These are phyloP conservation scores for Saccharomyces hybrid DNA, from an alignment of 1,139 yeast genomes.

Conservation along the genomic window DNA sequence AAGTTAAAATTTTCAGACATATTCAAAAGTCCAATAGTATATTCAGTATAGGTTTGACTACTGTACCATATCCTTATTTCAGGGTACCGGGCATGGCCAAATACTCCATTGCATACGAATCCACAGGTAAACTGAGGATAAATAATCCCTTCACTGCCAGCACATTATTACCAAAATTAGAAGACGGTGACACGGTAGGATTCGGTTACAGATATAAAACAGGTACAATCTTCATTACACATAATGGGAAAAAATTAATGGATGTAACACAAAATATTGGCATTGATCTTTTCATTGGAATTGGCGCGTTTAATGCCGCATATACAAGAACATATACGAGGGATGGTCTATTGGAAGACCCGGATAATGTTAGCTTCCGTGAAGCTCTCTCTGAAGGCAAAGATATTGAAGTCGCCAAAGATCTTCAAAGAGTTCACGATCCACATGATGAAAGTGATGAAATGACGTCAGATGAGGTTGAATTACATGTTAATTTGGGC, in stretches of 20 bases:
- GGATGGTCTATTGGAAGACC: slow-evolving; percentile 31
- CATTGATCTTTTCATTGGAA: slow-evolving; percentile 53
- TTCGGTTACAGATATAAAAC: slow-evolving; percentile 75
- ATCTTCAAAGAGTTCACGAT: slow-evolving; percentile 21
- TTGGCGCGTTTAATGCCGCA: slow-evolving; percentile 31
- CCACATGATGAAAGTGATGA: slow-evolving; percentile 12
- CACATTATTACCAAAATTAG: slow-evolving; percentile 62
- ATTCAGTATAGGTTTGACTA: slow-evolving; percentile 68
- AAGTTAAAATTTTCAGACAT: slow-evolving; percentile 54
- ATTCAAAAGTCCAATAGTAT: slow-evolving; percentile 33
- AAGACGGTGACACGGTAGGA: slow-evolving; percentile 87
- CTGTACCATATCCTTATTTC: slow-evolving; percentile 86
- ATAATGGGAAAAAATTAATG: slow-evolving; percentile 80
- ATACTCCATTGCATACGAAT: slow-evolving; percentile 80
- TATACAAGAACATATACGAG: slow-evolving; percentile 30
- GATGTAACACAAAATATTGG: slow-evolving; percentile 77
- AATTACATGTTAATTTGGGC: slow-evolving; percentile 78
- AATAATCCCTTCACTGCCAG: slow-evolving; percentile 75
- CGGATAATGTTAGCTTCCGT: slow-evolving; percentile 28
- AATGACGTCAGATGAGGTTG: slow-evolving; percentile 28
- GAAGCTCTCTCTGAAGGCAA: slow-evolving; percentile 19
- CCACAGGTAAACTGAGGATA: slow-evolving; percentile 72
- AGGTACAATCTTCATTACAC: slow-evolving; percentile 81
- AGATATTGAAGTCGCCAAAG: slow-evolving; percentile 19
- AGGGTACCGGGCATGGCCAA: slow-evolving; percentile 77